phyloP scores from a whole-genome alignment of 1,139 yeast species.

The Lodderomyces elongisporus region DNA sequence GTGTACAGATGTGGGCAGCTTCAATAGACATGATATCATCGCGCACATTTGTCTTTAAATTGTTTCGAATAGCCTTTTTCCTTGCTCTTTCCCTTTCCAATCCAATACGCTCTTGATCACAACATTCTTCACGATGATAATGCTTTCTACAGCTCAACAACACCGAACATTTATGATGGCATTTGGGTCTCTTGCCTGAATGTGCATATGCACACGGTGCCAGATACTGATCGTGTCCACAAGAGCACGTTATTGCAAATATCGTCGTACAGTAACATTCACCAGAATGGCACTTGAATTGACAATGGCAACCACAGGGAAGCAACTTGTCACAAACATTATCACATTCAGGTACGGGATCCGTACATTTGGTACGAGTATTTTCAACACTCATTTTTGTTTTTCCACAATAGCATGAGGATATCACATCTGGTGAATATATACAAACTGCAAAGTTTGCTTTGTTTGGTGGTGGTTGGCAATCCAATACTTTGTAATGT shows the following conservation, averaged over 20 bases:
- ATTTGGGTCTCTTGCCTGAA: conserved; percentile 50
- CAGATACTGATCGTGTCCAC: conserved; percentile 45
- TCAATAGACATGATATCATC: conserved; percentile 62
- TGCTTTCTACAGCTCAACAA: conserved; percentile 78
- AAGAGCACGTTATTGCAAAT: conserved; percentile 46
- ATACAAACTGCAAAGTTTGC: conserved; percentile 45
- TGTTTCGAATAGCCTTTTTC: conserved; percentile 46
- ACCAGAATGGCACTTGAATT: conserved; percentile 70
- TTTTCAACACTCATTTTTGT: conserved; percentile 21
- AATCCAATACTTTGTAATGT: conserved; percentile 54
- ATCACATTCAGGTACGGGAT: conserved; percentile 73
- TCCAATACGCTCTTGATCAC: conserved; percentile 63
- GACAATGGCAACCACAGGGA: conserved; percentile 72
- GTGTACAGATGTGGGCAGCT: conserved; percentile 72
- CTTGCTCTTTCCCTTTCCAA: conserved; percentile 55
- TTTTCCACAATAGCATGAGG: conserved; percentile 75
- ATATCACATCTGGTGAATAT: conserved; percentile 51
- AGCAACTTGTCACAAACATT: conserved; percentile 56
- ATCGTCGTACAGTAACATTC: conserved; percentile 59
- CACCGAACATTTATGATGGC: conserved; percentile 74
- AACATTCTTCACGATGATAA: conserved; percentile 65
- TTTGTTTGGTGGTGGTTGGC: conserved; percentile 52
- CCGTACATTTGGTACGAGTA: conserved; percentile 56
- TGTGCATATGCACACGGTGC: conserved; percentile 62
- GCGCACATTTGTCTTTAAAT: conserved; percentile 27